Percentiles rank a stretch among this genome's conserved stretches.
phyloP scores from a whole-genome alignment of 352 stramenopile species.

The Phytophthora pisi region DNA sequence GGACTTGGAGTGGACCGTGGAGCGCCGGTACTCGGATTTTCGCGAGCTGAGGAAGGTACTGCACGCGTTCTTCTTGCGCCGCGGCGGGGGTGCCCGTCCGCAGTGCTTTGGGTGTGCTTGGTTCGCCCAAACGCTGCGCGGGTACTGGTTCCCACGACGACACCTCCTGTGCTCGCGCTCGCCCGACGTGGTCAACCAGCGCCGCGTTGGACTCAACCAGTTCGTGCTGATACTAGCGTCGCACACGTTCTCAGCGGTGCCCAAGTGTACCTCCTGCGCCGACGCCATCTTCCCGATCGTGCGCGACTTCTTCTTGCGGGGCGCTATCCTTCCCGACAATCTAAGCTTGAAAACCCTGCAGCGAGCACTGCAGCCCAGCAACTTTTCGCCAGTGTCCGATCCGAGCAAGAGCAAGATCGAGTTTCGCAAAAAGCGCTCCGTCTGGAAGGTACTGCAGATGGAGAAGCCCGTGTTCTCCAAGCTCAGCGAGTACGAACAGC shows the following conservation, averaged over 20 bases:
- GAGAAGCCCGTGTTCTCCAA: constrained; percentile 65
- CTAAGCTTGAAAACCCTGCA: constrained; percentile 41
- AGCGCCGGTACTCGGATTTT: constrained; percentile 80
- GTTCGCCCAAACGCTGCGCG: constrained; percentile 66
- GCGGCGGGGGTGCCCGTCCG: constrained; percentile 29
- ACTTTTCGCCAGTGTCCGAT: constrained; percentile 70
- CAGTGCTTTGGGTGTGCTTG: constrained; percentile 81
- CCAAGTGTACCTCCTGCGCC: constrained; percentile 72
- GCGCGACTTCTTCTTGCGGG: constrained; percentile 65
- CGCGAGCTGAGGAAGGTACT: constrained; percentile 56
- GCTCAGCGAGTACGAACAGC: constrained; percentile 40
- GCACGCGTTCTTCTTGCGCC: constrained; percentile 50
- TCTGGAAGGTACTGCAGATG: constrained; percentile 69
- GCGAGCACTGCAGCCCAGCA: constrained; percentile 37
- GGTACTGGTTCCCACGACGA: constrained; percentile 69
- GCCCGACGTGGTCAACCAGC: constrained; percentile 49
- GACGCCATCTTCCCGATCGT: constrained; percentile 60
- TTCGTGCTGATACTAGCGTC: constrained; percentile 62
- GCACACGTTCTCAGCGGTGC: constrained; percentile 80
- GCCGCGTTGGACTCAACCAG: constrained; percentile 53
- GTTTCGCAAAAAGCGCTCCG: constrained; percentile 61
- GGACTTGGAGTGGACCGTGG: constrained; percentile 60
- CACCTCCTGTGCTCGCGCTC: constrained; percentile 58
- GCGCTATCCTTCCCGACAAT: constrained; percentile 28
- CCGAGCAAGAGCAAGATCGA: constrained; percentile 83